phyloP scores from a whole-genome alignment of 257 asterid genomes.

The Agastache rugosa region DNA sequence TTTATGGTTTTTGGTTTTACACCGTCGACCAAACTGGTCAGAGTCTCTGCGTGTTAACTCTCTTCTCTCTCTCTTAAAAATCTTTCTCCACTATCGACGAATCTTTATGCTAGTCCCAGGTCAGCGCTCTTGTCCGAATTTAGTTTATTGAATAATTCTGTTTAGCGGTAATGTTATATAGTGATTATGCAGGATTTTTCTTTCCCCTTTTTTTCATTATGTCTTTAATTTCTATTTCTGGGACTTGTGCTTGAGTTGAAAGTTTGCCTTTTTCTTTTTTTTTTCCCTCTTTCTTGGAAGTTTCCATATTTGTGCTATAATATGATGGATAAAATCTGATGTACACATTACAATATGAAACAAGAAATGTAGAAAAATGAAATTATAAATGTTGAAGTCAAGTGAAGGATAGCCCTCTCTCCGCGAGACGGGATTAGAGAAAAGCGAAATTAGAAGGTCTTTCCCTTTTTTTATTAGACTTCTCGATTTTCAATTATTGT shows the following conservation, averaged over 20 bases:
- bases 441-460: background rate
- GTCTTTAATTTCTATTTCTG: conserved; percentile 11
- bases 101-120: background rate
- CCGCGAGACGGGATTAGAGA: too few relatives aligned
- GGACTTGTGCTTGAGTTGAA: background rate
- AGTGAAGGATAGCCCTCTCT: too few relatives aligned
- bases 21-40: background rate
- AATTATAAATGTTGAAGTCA: too few relatives aligned
- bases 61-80: background rate
- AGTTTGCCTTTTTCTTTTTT: background rate
- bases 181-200: background rate
- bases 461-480: background rate
- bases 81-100: background rate
- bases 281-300: background rate
- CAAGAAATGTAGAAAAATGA: too few relatives aligned
- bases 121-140: background rate
- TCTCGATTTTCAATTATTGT: too few relatives aligned
- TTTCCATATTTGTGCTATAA: conserved; percentile 5
- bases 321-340: too few relatives aligned
- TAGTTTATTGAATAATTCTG: background rate
- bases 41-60: background rate
- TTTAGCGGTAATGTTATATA: background rate
- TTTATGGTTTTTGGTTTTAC: background rate
- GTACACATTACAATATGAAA: too few relatives aligned
- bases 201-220: too few relatives aligned